Conservation (phyloP, 495 filamentous ascomycete species). For the Hypomontagnella submonticulosa region DNA sequence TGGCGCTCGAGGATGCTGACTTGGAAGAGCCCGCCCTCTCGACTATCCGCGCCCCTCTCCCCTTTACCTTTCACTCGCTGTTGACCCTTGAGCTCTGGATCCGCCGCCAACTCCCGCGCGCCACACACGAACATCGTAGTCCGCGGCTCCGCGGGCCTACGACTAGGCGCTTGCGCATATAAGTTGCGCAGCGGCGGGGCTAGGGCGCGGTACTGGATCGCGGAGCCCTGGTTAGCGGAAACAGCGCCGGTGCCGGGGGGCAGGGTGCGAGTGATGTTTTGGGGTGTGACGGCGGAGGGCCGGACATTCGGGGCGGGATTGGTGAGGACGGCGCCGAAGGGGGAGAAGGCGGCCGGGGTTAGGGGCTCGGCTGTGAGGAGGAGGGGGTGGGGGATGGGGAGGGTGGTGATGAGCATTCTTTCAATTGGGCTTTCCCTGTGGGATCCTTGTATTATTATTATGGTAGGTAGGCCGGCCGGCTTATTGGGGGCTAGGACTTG, state of each 20-base stretch:
- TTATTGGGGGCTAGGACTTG: too few species aligned
- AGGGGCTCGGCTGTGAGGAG: slow-evolving; percentile 67
- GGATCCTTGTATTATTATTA: slow-evolving; percentile 6
- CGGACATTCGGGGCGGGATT: slow-evolving; percentile 70
- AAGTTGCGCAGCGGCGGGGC: slow-evolving; percentile 71
- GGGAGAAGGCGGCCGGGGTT: slow-evolving; percentile 71
- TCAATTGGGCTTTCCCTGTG: neutral
- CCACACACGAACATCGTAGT: slow-evolving; percentile 93
- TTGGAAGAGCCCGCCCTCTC: slow-evolving; percentile 62
- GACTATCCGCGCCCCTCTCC: too few species aligned
- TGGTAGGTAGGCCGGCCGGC: too few species aligned
- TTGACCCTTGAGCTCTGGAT: neutral
- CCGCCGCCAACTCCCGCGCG: slow-evolving; percentile 61
- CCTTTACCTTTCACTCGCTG: neutral
- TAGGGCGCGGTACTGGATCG: slow-evolving; percentile 85
- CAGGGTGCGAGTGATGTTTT: slow-evolving; percentile 23
- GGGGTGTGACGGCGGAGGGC: slow-evolving; percentile 44
- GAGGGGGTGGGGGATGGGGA: slow-evolving; percentile 36
- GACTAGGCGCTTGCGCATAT: slow-evolving; percentile 74
- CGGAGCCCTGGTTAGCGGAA: slow-evolving; percentile 84
- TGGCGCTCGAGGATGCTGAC: slow-evolving; percentile 89
- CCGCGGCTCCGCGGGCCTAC: slow-evolving; percentile 65
- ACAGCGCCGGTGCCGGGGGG: slow-evolving; percentile 51
- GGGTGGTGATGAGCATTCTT: slow-evolving; percentile 47
- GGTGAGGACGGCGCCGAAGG: slow-evolving; percentile 85